Percentiles rank a stretch among this genome's conserved stretches.
phyloP scores from a whole-genome alignment of 768 basidiomycete genomes.

The Panellus pusillus region DNA sequence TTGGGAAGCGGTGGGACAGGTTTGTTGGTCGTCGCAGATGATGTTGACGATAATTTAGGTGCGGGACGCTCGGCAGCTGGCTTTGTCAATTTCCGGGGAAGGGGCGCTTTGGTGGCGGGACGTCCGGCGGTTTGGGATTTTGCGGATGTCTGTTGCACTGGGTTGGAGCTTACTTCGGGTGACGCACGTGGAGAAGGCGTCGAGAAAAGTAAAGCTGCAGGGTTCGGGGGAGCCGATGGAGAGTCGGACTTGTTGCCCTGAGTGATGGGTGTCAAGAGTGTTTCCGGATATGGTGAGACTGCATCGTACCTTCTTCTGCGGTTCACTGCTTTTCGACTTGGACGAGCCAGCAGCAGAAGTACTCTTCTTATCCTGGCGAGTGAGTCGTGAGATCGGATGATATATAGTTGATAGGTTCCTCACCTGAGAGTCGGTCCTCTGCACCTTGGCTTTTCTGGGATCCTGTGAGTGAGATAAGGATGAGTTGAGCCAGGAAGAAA shows the following conservation, averaged over 20 bases:
- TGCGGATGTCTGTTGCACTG: not conserved
- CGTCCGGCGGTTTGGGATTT: not conserved
- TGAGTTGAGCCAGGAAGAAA: not conserved
- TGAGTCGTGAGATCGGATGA: not conserved
- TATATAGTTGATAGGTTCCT: not conserved
- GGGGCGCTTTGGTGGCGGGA: not conserved
- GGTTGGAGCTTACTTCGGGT: conserved; percentile 12
- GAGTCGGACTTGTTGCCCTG: not conserved
- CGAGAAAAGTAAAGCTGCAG: conserved; percentile 2
- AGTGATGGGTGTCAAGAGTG: not conserved
- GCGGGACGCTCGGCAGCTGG: conserved; percentile 1
- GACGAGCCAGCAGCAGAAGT: conserved; percentile 1
- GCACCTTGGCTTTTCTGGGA: not conserved
- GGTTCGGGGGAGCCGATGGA: not conserved
- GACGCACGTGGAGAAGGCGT: conserved; percentile 8
- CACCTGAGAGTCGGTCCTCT: not conserved
- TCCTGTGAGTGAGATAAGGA: not conserved
- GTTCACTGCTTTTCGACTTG: not conserved
- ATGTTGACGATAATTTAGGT: conserved; percentile 7
- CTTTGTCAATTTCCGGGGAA: not conserved
- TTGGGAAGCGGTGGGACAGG: conserved; percentile 18
- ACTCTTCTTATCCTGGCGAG: not conserved
- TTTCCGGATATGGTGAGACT: not conserved
- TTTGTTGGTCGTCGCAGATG: conserved; percentile 1
- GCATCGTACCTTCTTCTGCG: not conserved